Evolutionary conservation across 2,329 filamentous ascomycete species (phyloP), one percentile per base, ranked within the genome.

Genomic region (Fusarium nisikadoi): DNA sequence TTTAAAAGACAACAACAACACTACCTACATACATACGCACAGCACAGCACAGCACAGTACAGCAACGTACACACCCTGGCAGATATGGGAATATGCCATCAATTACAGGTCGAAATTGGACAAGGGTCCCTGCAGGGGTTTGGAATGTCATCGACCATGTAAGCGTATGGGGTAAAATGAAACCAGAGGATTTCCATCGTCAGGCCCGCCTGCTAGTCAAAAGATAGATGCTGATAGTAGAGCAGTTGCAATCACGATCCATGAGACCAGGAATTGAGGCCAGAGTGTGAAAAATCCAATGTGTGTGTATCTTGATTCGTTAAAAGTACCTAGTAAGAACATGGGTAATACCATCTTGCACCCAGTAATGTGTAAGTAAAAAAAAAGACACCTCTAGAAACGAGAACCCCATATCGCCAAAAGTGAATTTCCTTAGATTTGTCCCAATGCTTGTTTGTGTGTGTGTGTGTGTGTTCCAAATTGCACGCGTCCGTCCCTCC

Each of bases 101-200:
- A 50, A 42, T 63, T 33, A 33, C 50, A 54, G 31, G 39, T 67
- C 41, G 53, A 67, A 67, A 67, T 67, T 67, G 46, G 64, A 69
- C 65, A 52, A 57, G 64, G 65, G 57, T 55, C 13, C 14, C 16
- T 38, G 33, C 65, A 68, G 64, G 65, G 65, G 39, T 64, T 52
- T 52, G 50, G 65, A 56, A 68, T 68, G 65, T 64, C 65, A 68
- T 69, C 57, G 41, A 43, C 41, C 47, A 68, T 53, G 66, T 53
- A 54, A 70, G 52, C 33, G 27, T 62, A 68, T 69, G 65, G 64
- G 64, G 65, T 68, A 68, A 68, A 54, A 68, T 56, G 49, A 57
- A 43, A 23, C 62, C 31, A 46, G 62, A 66, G 39, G 65, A 57
- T 64, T 50, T 39, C 33, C 50, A 45, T 55, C 35, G n/a, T 46